Conservation (phyloP, 805 yeast genomes). For the Candida sanyiensis region DNA sequence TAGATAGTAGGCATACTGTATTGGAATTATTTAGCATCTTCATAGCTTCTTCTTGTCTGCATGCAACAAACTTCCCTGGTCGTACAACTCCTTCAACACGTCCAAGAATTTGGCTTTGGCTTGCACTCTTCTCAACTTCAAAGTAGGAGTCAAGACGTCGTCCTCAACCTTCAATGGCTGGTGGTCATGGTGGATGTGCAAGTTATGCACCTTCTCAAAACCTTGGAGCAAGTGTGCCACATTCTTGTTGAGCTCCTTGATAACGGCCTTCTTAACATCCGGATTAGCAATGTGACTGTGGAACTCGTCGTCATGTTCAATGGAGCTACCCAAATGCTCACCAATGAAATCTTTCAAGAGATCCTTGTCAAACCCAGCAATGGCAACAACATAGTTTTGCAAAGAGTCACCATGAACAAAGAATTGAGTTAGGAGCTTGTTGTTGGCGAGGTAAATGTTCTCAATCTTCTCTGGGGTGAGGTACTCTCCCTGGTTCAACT, state of each 20-base stretch:
- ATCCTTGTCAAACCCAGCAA: conserved; percentile 48
- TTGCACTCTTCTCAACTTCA: conserved; percentile 44
- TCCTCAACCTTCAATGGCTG: conserved; percentile 62
- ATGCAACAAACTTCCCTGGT: conserved; percentile 38
- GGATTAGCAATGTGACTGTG: conserved; percentile 15
- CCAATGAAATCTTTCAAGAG: conserved; percentile 15
- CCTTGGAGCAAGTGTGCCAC: conserved; percentile 42
- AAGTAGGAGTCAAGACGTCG: conserved; percentile 63
- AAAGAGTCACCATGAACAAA: conserved; percentile 53
- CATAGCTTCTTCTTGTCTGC: conserved; percentile 6
- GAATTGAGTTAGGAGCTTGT: conserved; percentile 39
- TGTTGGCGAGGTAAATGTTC: conserved; percentile 42
- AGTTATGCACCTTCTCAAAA: conserved; percentile 57
- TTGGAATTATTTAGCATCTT: too few relatives aligned
- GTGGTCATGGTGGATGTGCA: conserved; percentile 29
- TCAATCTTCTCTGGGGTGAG: conserved; percentile 64
- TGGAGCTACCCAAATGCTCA: conserved; percentile 5
- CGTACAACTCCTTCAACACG: conserved; percentile 40
- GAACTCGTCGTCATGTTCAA: conserved; percentile 11
- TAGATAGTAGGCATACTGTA: too few relatives aligned
- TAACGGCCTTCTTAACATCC: conserved; percentile 26
- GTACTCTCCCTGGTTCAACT: conserved; percentile 51
- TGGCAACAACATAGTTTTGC: conserved; percentile 46
- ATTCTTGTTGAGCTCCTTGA: conserved; percentile 35
- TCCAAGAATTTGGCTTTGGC: conserved; percentile 40